A percentile compares a stretch with the other conserved stretches of the same genome.
phyloP scores from a whole-genome alignment of 306 rosid genomes.

The Gillenia trifoliata region DNA sequence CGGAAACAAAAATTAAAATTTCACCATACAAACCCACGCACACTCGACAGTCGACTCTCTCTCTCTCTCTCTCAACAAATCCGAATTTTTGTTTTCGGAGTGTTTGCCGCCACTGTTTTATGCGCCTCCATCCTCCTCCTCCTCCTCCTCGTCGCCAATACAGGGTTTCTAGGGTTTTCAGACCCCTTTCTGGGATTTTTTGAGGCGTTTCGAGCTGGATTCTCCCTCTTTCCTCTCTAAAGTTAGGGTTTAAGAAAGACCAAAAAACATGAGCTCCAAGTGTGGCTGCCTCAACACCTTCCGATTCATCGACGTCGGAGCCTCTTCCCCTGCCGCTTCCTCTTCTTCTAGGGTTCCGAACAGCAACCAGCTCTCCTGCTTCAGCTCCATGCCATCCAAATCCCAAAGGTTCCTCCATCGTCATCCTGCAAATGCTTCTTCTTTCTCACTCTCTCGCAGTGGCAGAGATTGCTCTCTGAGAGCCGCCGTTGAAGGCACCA shows the following conservation, averaged over 20 bases:
- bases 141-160: constrained; percentile 17
- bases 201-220: constrained; percentile 52
- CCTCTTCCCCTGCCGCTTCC: not conserved
- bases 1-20: too few species aligned
- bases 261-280: not conserved
- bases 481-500: constrained; percentile 18
- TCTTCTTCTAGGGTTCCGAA: not conserved
- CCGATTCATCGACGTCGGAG: constrained; percentile 12
- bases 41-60: too few species aligned
- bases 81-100: not conserved
- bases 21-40: too few species aligned
- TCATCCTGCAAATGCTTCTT: not conserved
- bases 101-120: constrained; percentile 46
- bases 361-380: not conserved
- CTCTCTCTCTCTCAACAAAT: too few species aligned
- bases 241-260: not conserved
- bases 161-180: constrained; percentile 47
- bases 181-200: not conserved
- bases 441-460: constrained; percentile 11
- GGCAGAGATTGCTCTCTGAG: constrained; percentile 17
- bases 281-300: not conserved
- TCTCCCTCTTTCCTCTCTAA: constrained; percentile 46
- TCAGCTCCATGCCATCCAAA: not conserved
- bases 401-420: not conserved
- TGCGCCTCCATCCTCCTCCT: constrained; percentile 50